Base-by-base conservation (phyloP, 2,329 filamentous ascomycete genomes). In the Hymenoscyphus albidus region DNA sequence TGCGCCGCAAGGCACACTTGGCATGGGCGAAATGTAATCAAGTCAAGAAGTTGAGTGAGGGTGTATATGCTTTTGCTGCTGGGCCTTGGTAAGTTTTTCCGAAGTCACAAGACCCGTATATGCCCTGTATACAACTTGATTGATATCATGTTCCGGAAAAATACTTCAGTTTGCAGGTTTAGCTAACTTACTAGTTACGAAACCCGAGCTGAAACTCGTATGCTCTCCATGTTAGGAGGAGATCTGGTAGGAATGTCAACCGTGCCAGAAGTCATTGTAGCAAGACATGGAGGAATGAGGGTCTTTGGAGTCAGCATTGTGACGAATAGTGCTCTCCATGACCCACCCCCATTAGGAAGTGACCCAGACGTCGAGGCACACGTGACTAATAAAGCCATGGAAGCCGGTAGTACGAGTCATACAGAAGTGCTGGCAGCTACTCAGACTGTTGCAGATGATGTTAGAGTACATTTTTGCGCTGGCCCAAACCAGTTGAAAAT, bases 191-290 rank as follows among this genome's bases (percentile, higher is more conserved):
- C 64, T 62, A 70, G 69, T 48, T 89, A 88, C 72, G 87, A 89
- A 73, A 89, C 86, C 1, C 79, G 87, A 66, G 85, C 86, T 0
- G 86, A 89, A 73, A 88, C 85, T 71, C 81, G 86, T 18, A 82
- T 88, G 81, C 78, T 89, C 65, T 80, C 80, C 48, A 78, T 78
- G 58, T 75, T 88, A 6, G 86, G 87, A 6, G 86, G 85, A n/a
- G 87, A 89, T 71, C 78, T 89, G n/a, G 87, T 89, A 1, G 87
- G 87, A 14, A 89, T 90, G 87, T 88, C 85, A 39, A 89, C 87
- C 0, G 86, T 89, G 35, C 87, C 87, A 7, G 87, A 90, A 72
- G 87, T 89, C 61, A 82, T 89, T 59, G 85, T 87, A 16, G 87
- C 87, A 39, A 80, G 87, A 68, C 87, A 90, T 74, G 82, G 80